Percentiles rank a stretch among this genome's conserved stretches.
Evolutionary conservation across 306 rosid species (phyloP).

Genomic region (Quercus rubra): DNA sequence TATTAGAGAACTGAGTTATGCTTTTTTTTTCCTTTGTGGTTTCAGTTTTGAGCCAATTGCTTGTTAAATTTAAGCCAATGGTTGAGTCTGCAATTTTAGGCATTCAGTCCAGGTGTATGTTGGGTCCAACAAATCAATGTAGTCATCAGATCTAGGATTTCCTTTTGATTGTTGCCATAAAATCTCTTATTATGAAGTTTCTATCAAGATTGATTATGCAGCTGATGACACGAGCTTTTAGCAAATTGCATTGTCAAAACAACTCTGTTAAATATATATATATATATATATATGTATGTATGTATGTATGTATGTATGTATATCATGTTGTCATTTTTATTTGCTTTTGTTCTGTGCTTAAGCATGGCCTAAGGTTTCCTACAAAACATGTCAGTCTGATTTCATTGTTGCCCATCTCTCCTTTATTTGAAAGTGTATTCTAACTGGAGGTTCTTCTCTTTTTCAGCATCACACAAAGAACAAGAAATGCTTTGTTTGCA

Average conservation of each 20-base stretch:
- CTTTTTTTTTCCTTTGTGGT: neutral
- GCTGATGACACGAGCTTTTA: neutral
- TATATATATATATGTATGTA: too few relatives aligned
- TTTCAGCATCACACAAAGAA: constrained; percentile 74
- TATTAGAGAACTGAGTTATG: neutral
- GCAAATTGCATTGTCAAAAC: neutral
- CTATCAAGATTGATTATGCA: neutral
- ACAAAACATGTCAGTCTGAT: neutral
- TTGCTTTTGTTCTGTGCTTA: neutral
- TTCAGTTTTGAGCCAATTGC: neutral
- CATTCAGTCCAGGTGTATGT: neutral
- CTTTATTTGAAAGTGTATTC: neutral
- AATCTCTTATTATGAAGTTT: too few relatives aligned
- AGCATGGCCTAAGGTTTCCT: neutral
- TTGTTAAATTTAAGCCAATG: neutral
- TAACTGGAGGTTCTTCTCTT: constrained; percentile 3
- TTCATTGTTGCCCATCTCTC: neutral
- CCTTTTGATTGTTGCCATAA: constrained; percentile 4
- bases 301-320: too few relatives aligned
- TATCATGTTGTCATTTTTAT: neutral
- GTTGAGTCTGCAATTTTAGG: neutral
- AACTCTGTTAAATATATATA: neutral
- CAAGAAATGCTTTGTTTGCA: constrained; percentile 83
- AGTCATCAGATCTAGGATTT: neutral
- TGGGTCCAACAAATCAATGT: neutral